These are phyloP conservation scores for Globisporangium mamillatum DNA, from an alignment of 352 stramenopile species.

Conservation along the genomic window DNA sequence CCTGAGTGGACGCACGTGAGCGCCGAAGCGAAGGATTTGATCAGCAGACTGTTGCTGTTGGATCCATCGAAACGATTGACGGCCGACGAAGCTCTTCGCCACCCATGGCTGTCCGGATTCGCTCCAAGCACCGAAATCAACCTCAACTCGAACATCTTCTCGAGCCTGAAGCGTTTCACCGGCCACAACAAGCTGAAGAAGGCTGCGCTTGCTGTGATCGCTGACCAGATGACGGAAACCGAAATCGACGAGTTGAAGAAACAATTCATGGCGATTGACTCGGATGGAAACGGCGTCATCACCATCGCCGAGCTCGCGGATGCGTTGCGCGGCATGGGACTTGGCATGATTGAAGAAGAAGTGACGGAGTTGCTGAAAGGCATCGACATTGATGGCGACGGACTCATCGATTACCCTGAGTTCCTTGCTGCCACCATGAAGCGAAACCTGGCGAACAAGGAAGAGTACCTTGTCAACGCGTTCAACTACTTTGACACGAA, in stretches of 20 bases:
- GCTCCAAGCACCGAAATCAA: slow-evolving; percentile 71
- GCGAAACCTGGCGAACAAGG: slow-evolving; percentile 80
- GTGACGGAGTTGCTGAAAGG: slow-evolving; percentile 85
- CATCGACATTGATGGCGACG: slow-evolving; percentile 90
- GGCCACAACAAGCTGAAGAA: slow-evolving; percentile 91
- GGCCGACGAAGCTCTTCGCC: slow-evolving; percentile 82
- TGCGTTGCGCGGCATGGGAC: slow-evolving; percentile 75
- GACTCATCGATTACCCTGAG: slow-evolving; percentile 87
- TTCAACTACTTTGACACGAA: slow-evolving; percentile 92
- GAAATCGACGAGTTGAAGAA: slow-evolving; percentile 87
- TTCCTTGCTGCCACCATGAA: slow-evolving; percentile 92
- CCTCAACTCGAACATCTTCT: slow-evolving; percentile 84
- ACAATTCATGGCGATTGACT: slow-evolving; percentile 85
- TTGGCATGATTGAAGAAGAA: slow-evolving; percentile 87
- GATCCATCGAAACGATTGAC: slow-evolving; percentile 91
- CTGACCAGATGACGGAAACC: slow-evolving; percentile 76
- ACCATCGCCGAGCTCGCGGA: slow-evolving; percentile 85
- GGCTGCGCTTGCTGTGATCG: slow-evolving; percentile 82
- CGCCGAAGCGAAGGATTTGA: slow-evolving; percentile 92
- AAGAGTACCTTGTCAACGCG: slow-evolving; percentile 86
- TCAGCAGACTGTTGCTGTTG: slow-evolving; percentile 92
- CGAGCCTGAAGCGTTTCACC: slow-evolving; percentile 84
- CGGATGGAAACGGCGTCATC: slow-evolving; percentile 87
- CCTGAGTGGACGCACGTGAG: slow-evolving; percentile 83
- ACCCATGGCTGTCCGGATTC: slow-evolving; percentile 83